A percentile compares a stretch with the other conserved stretches of the same genome.
Evolutionary conservation across 2,329 filamentous ascomycete genomes (phyloP).

Genomic region (Aureobasidium leucospermi): DNA sequence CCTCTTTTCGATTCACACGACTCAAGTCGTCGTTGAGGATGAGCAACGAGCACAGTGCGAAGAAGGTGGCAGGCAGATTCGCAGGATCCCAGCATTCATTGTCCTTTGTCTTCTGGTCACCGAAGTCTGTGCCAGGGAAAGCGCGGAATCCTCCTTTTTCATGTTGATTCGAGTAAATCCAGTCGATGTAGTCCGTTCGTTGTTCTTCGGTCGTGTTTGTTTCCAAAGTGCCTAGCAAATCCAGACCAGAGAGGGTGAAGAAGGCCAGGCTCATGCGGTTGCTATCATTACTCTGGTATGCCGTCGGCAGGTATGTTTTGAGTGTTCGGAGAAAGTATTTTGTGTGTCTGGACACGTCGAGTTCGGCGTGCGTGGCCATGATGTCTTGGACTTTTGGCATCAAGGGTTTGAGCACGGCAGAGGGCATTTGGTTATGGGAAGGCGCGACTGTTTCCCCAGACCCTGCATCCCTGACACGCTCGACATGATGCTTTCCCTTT

Average conservation of each 20-base stretch:
- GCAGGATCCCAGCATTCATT: constrained; percentile 63
- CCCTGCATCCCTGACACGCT: neutral
- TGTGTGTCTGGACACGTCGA: constrained; percentile 17
- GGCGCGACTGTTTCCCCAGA: neutral
- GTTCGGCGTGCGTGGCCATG: neutral
- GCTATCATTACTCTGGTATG: constrained; percentile 81
- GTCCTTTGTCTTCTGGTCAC: constrained; percentile 39
- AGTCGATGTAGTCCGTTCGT: constrained; percentile 53
- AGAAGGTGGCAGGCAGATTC: constrained; percentile 81
- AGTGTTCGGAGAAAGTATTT: constrained; percentile 92
- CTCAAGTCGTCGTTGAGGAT: constrained; percentile 53
- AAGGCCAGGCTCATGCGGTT: constrained; percentile 83
- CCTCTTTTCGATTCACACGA: constrained; percentile 59
- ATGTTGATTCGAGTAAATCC: constrained; percentile 84
- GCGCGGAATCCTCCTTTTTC: constrained; percentile 82
- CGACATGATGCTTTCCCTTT: neutral
- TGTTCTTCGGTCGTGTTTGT: constrained; percentile 48
- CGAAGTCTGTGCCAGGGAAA: constrained; percentile 61
- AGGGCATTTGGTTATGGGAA: neutral
- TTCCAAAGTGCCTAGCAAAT: constrained; percentile 63
- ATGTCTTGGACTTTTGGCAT: constrained; percentile 3
- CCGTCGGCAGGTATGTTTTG: constrained; percentile 64
- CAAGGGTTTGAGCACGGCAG: neutral
- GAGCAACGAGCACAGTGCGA: constrained; percentile 70
- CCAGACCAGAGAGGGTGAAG: constrained; percentile 80